Conservation (phyloP, 2,329 filamentous ascomycete genomes). For the Zasmidium cellare region DNA sequence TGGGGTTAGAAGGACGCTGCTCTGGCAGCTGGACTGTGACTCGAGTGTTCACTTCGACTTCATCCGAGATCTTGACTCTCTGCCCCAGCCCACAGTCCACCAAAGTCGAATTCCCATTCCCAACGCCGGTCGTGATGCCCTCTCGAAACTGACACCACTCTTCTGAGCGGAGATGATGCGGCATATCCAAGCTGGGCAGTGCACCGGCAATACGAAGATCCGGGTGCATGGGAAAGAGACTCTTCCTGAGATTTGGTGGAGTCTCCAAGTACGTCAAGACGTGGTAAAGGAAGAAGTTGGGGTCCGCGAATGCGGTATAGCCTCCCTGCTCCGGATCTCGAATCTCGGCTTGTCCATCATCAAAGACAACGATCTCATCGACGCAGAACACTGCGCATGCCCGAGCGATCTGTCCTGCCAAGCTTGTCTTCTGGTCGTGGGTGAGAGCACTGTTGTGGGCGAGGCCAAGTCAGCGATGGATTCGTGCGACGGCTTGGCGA, state of each 20-base stretch:
- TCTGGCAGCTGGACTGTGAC: constrained; percentile 69
- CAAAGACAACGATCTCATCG: constrained; percentile 80
- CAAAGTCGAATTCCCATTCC: constrained; percentile 42
- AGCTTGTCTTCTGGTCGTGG: constrained; percentile 71
- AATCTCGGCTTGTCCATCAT: constrained; percentile 60
- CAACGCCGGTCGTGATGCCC: constrained; percentile 60
- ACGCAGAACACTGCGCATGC: constrained; percentile 80
- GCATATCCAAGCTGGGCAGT: constrained; percentile 78
- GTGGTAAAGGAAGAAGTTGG: constrained; percentile 77
- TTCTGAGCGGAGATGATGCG: constrained; percentile 73
- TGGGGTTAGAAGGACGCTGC: constrained; percentile 32
- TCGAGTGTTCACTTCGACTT: constrained; percentile 69
- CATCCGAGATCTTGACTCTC: constrained; percentile 55
- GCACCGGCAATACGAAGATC: constrained; percentile 73
- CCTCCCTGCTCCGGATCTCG: constrained; percentile 42
- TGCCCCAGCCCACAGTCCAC: constrained; percentile 53
- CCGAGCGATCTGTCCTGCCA: constrained; percentile 75
- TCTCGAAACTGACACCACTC: constrained; percentile 82
- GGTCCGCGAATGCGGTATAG: constrained; percentile 70
- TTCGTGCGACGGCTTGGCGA: background rate
- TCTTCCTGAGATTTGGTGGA: constrained; percentile 75
- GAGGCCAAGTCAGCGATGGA: constrained; percentile 5
- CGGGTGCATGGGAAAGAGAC: constrained; percentile 74
- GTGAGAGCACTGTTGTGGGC: constrained; percentile 59
- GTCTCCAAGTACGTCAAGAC: constrained; percentile 80